Percentiles rank a stretch among this genome's conserved stretches.
These are phyloP conservation scores for Trichoderma brevicompactum DNA, from an alignment of 2,329 filamentous ascomycete species.

Conservation along the genomic window DNA sequence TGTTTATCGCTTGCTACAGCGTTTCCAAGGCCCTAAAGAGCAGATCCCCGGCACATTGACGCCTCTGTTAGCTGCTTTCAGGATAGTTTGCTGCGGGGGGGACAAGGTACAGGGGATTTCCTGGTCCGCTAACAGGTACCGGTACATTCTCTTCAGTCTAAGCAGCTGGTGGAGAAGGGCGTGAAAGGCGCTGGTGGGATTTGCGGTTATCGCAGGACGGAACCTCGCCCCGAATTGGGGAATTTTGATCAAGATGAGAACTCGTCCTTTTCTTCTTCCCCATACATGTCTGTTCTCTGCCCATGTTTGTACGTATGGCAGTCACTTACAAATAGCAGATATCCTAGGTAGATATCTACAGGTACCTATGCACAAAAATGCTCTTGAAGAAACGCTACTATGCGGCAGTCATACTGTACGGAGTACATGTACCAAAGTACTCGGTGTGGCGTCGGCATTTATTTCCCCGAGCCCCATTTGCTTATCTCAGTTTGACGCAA, in stretches of 20 bases:
- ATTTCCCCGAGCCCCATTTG: slow-evolving; percentile 13
- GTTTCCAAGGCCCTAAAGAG: slow-evolving; percentile 15
- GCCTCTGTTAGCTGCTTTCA: slow-evolving; percentile 25
- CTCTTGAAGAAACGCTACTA: too few species aligned
- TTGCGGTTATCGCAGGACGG: not conserved
- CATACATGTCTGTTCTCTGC: not conserved
- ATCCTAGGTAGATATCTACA: not conserved
- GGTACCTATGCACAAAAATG: not conserved
- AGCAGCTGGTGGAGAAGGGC: not conserved
- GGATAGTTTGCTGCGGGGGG: slow-evolving; percentile 19
- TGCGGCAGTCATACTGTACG: too few species aligned
- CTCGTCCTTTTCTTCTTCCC: not conserved
- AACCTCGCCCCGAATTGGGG: not conserved
- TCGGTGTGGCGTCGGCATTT: slow-evolving; percentile 20
- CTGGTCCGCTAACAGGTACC: not conserved
- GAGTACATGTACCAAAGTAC: not conserved
- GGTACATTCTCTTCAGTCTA: not conserved
- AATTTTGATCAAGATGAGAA: slow-evolving; percentile 1
- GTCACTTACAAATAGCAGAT: not conserved
- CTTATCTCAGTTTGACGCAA: slow-evolving; percentile 7
- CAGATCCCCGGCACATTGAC: slow-evolving; percentile 24
- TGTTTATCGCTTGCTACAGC: slow-evolving; percentile 9
- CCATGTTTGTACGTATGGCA: not conserved
- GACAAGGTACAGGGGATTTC: not conserved
- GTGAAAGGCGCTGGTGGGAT: not conserved